Conservation (phyloP, 2,329 filamentous ascomycete genomes). For the Colletotrichum tropicicola region DNA sequence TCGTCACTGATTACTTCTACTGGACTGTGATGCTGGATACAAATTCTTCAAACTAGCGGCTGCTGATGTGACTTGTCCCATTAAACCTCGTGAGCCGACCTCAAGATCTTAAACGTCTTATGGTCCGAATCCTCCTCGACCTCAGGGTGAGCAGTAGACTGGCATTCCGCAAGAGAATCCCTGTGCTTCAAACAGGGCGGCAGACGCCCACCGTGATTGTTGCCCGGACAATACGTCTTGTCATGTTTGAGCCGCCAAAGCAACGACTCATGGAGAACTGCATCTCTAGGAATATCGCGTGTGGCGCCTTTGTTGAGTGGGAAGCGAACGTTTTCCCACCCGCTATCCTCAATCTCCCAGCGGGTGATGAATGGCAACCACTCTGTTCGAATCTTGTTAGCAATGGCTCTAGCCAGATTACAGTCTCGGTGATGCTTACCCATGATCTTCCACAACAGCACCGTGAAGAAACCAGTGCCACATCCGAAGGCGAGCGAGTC, state of each 20-base stretch:
- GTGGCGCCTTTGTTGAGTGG: slow-evolving; percentile 46
- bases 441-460: slow-evolving; percentile 53
- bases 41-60: too few species aligned
- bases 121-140: background rate
- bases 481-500: slow-evolving; percentile 47
- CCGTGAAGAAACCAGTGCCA: slow-evolving; percentile 47
- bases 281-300: slow-evolving; percentile 49
- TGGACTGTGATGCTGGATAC: too few species aligned
- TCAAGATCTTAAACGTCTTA: background rate
- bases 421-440: slow-evolving; percentile 40
- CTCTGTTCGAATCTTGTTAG: slow-evolving; percentile 36
- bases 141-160: background rate
- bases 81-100: background rate
- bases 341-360: slow-evolving; percentile 46
- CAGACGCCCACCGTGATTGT: slow-evolving; percentile 43
- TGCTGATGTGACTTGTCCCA: too few species aligned
- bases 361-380: slow-evolving; percentile 49
- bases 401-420: accelerated
- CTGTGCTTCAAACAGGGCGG: slow-evolving; percentile 42
- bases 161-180: background rate
- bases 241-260: slow-evolving; percentile 43
- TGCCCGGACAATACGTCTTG: slow-evolving; percentile 38
- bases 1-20: too few species aligned
- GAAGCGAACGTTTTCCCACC: slow-evolving; percentile 45
- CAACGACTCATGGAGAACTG: slow-evolving; percentile 48